Conservation (phyloP, 257 asterid species). For the Striga asiatica region DNA sequence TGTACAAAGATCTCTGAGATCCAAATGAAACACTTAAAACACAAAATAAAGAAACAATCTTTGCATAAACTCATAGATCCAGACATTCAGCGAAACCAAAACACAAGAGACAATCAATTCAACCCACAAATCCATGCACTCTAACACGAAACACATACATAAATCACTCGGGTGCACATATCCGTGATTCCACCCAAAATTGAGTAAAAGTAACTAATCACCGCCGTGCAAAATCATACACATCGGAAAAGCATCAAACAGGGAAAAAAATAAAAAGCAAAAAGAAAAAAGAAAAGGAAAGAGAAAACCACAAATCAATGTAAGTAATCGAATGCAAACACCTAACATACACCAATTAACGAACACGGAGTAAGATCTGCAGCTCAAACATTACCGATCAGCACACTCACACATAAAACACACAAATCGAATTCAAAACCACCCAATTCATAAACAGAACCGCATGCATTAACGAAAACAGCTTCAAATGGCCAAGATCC, state of each 20-base stretch:
- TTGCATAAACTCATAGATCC: constrained; percentile 19
- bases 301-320: not conserved
- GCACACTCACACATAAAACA: constrained; percentile 12
- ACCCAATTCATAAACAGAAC: constrained; percentile 12
- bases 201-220: constrained; percentile 9
- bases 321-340: constrained; percentile 15
- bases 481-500: constrained; percentile 32
- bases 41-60: not conserved
- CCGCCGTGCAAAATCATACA: constrained; percentile 5
- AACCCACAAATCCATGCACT: constrained; percentile 3
- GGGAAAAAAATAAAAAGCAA: too few species aligned
- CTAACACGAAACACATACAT: too few species aligned
- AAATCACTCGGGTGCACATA: not conserved
- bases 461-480: constrained; percentile 19
- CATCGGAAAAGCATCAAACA: too few species aligned
- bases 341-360: not conserved
- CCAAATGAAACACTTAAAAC: not conserved
- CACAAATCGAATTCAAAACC: constrained; percentile 3
- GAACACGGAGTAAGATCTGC: constrained; percentile 21
- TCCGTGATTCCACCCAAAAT: constrained; percentile 1
- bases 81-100: not conserved
- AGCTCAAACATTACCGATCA: constrained; percentile 23
- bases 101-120: constrained; percentile 5
- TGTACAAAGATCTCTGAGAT: constrained; percentile 2
- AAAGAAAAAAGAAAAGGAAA: constrained; percentile 1